A percentile compares a stretch with the other conserved stretches of the same genome.
Evolutionary conservation across 352 stramenopile genomes (phyloP).

Genomic region (Phytophthora pseudosyringae): DNA sequence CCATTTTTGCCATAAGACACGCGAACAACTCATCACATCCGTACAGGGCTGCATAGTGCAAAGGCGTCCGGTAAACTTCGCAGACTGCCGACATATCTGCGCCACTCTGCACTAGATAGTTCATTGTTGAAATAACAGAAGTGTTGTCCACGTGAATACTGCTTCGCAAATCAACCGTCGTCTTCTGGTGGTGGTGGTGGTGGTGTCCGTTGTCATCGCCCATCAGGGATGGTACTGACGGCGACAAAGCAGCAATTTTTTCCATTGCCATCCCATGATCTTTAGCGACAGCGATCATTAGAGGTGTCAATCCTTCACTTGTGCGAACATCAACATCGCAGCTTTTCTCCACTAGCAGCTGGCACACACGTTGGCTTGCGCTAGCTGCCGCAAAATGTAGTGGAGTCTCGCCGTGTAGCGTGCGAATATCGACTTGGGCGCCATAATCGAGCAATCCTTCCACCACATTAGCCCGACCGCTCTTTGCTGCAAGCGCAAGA

Average conservation of each 20-base stretch:
- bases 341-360: slow-evolving; percentile 75
- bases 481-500: slow-evolving; percentile 72
- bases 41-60: slow-evolving; percentile 81
- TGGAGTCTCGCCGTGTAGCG: slow-evolving; percentile 74
- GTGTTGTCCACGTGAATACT: slow-evolving; percentile 58
- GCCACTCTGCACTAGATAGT: slow-evolving; percentile 71
- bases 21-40: slow-evolving; percentile 66
- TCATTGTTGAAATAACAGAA: slow-evolving; percentile 70
- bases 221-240: slow-evolving; percentile 25
- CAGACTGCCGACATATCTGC: slow-evolving; percentile 72
- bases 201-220: slow-evolving; percentile 10
- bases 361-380: slow-evolving; percentile 63
- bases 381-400: slow-evolving; percentile 83
- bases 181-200: slow-evolving; percentile 23
- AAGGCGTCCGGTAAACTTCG: slow-evolving; percentile 67
- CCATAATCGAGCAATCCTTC: slow-evolving; percentile 87
- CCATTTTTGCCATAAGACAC: slow-evolving; percentile 62
- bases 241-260: slow-evolving; percentile 34
- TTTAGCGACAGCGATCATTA: slow-evolving; percentile 78
- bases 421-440: slow-evolving; percentile 64
- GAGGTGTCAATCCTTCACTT: slow-evolving; percentile 67
- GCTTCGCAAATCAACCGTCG: slow-evolving; percentile 47
- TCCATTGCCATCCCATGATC: slow-evolving; percentile 52
- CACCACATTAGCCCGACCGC: slow-evolving; percentile 70
- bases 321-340: slow-evolving; percentile 75